Percentiles rank a stretch among this genome's conserved stretches.
Evolutionary conservation across 2,329 filamentous ascomycete genomes (phyloP).

Genomic region (Meredithiella fracta): DNA sequence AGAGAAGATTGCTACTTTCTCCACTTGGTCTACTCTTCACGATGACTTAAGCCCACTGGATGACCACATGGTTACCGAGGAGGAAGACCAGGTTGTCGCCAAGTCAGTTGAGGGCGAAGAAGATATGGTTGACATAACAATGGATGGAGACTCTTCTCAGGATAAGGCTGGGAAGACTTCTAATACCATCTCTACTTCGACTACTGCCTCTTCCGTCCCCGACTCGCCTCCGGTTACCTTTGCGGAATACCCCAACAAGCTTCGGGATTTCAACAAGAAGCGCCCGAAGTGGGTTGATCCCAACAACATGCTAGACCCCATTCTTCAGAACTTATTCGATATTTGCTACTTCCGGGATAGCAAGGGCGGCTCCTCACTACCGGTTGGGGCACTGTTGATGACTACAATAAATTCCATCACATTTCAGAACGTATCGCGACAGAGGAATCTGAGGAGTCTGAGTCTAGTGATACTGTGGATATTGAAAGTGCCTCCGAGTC

Average conservation of each 20-base stretch:
- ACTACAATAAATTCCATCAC: conserved; percentile 40
- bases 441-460: conserved; percentile 28
- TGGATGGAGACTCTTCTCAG: conserved; percentile 39
- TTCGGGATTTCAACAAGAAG: conserved; percentile 32
- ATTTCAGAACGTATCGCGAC: conserved; percentile 30
- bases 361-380: conserved; percentile 40
- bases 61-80: not conserved
- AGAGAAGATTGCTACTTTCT: conserved; percentile 57
- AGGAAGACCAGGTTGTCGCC: conserved; percentile 52
- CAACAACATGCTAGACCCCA: conserved; percentile 41
- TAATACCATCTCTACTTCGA: conserved; percentile 13
- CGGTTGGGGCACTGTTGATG: conserved; percentile 49
- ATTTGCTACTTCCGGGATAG: conserved; percentile 47
- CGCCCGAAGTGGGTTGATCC: conserved; percentile 38
- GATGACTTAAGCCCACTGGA: conserved; percentile 27
- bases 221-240: not conserved
- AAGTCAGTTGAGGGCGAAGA: conserved; percentile 78
- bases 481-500: conserved; percentile 22
- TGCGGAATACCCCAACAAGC: conserved; percentile 17
- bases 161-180: conserved; percentile 22
- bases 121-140: conserved; percentile 67
- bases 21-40: conserved; percentile 49
- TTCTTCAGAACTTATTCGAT: conserved; percentile 58
- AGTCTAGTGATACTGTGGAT: conserved; percentile 24
- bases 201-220: conserved; percentile 8